These are phyloP conservation scores for Cicer bijugum DNA, from an alignment of 306 rosid species.

Conservation along the genomic window DNA sequence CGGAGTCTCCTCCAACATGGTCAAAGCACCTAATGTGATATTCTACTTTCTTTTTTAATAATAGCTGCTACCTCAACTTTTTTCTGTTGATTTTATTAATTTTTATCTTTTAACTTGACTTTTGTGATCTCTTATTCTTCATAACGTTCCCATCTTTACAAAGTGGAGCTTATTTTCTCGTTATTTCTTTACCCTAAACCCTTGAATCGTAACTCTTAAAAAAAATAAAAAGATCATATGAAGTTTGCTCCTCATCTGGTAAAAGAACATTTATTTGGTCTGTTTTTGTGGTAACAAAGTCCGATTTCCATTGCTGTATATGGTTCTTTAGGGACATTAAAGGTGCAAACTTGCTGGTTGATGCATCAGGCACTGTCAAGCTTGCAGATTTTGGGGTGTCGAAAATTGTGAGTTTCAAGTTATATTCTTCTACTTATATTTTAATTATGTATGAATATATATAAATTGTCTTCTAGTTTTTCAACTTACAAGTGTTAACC, in stretches of 20 bases:
- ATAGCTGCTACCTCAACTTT: conserved; percentile 14
- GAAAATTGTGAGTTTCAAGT: conserved; percentile 71
- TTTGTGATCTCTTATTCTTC: background rate
- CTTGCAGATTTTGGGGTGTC: conserved; percentile 99
- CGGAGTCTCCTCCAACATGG: background rate
- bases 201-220: background rate
- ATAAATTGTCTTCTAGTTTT: conserved; percentile 18
- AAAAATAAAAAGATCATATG: background rate
- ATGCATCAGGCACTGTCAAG: conserved; percentile 79
- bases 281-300: conserved; percentile 25
- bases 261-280: conserved; percentile 21
- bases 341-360: conserved; percentile 95
- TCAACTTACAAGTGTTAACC: conserved; percentile 22
- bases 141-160: background rate
- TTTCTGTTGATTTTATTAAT: background rate
- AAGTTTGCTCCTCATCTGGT: conserved; percentile 31
- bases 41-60: background rate
- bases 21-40: background rate
- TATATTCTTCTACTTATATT: conserved; percentile 38
- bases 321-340: conserved; percentile 79
- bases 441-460: background rate
- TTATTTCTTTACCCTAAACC: conserved; percentile 3
- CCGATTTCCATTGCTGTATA: conserved; percentile 38
- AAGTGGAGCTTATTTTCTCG: background rate
- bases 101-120: background rate